Evolutionary conservation across 2,329 filamentous ascomycete species (phyloP), one percentile per base, ranked within the genome.

Genomic region (Penicillium psychrosexuale): DNA sequence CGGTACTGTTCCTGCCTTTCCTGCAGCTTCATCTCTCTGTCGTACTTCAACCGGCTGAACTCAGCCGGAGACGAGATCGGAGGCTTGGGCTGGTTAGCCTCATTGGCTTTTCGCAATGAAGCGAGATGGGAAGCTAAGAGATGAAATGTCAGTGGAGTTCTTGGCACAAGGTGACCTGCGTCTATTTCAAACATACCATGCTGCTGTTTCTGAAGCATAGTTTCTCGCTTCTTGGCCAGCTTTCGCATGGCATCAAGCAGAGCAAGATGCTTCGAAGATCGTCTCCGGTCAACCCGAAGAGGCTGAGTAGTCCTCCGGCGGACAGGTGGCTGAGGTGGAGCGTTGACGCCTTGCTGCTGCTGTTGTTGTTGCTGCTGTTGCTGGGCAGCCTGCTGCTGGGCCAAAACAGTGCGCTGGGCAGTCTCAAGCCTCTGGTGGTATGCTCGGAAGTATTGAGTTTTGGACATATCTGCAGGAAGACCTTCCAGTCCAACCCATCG

Each of bases 201-300:
- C 68, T 93, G 89, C 69, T 94, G 90, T 77, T 97, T 97, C 69
- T 94, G 91, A 28, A 85, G 78, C 27, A 84, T 82, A 11, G 89
- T 88, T 75, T 99, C 94, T 27, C 93, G 85, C 75, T 97, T 97
- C 79, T 96, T 95, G 0, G 92, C 92, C 45, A 96, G 74, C 71
- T 97, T 99, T 39, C 92, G 85, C 90, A 97, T 97, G 3, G 90
- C 90, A 73, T 97, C 93, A 62, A 99, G 87, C 66, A 97, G 81
- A 43, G 89, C 89, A 54, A 97, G 78, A 68, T 97, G 90, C 68
- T 91, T 90, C 59, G 91, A 89, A 60, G 91, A 90, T 61, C 90
- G 86, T 53, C 92, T 85, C 58, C 92, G 85, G 67, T 97, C 93
- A 6, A 99, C 93, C 48, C 90, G 83, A 31, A 94, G 77, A 3